A percentile compares a stretch with the other conserved stretches of the same genome.
Conservation (phyloP, 306 rosid genomes). For the Benincasa hispida region DNA sequence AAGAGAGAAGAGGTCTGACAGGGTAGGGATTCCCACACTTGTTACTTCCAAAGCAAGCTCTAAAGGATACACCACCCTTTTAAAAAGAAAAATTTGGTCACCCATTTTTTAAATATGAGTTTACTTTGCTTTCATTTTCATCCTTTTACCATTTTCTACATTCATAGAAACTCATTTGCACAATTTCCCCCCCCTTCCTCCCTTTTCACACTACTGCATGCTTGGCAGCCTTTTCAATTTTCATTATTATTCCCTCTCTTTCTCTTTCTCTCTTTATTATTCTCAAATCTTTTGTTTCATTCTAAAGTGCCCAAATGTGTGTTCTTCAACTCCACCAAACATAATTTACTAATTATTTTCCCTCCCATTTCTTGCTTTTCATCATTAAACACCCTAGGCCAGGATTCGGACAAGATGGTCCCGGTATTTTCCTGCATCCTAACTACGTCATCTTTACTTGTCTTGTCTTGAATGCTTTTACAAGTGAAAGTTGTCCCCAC, state of each 20-base stretch:
- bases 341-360: too few relatives aligned
- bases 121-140: constrained; percentile 1
- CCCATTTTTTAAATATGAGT: background rate
- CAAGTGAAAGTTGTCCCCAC: too few relatives aligned
- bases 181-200: too few relatives aligned
- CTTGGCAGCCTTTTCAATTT: constrained; percentile 3
- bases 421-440: too few relatives aligned
- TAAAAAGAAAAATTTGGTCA: too few relatives aligned
- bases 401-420: too few relatives aligned
- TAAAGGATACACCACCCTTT: background rate
- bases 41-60: constrained; percentile 9
- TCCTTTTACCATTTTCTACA: constrained; percentile 7
- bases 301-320: background rate
- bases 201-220: background rate
- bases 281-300: background rate
- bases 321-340: background rate
- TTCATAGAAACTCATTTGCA: constrained; percentile 6
- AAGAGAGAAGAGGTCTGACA: background rate
- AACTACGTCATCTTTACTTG: too few relatives aligned
- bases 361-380: background rate
- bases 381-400: too few relatives aligned
- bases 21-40: constrained; percentile 1
- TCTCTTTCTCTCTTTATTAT: background rate
- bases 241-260: background rate
- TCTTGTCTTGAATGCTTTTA: too few relatives aligned